Base-by-base conservation (phyloP, 2,329 filamentous ascomycete species). In the Lecanicillium sp. region DNA sequence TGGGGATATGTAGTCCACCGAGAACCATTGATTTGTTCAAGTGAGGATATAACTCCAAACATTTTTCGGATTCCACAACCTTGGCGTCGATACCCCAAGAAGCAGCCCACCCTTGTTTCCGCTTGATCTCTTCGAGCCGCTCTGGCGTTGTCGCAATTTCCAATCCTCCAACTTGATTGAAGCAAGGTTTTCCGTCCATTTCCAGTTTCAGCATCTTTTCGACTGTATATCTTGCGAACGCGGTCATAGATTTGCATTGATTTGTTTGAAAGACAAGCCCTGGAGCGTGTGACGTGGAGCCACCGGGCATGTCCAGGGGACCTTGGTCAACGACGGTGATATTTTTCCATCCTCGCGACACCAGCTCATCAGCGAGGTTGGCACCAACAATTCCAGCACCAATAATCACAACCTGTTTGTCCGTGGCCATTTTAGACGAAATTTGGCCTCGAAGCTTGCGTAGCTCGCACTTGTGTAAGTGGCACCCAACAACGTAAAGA, bases 261-360 rank as follows among this genome's bases (percentile, higher is more conserved):
- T 77, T 83, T 7, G 77, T 83, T 58, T 84, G 79, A 55, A 82
- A 84, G 0, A 84, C 79, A 3, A 84, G 69, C 1, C 80, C 80
- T 0, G 80, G 80, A 4, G 80, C 80, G 53, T 84, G 80, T 6
- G 79, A 83, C 6, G 81, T 83, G 23, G 81, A 84, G 37, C 80
- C 80, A 21, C 81, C 80, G 0, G 80, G 80, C 71, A 83, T 75
- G 50, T 69, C 65, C 53, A 84, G 60, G 3, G 80, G 80, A 0
- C 80, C 80, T 60, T 84, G 80, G 54, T 84, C 80, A 52, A 84
- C 65, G 42, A 84, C 79, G 15, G 79, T 83, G 60, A 84, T 79
- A 60, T 83, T 63, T 46, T 60, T 73, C 79, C 80, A 84, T 67
- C 81, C 81, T 56, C 78, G 73, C 20, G 70, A 69, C 54, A 79